These are phyloP conservation scores for Drechmeria coniospora DNA, from an alignment of 2,329 filamentous ascomycete species.

Conservation along the genomic window DNA sequence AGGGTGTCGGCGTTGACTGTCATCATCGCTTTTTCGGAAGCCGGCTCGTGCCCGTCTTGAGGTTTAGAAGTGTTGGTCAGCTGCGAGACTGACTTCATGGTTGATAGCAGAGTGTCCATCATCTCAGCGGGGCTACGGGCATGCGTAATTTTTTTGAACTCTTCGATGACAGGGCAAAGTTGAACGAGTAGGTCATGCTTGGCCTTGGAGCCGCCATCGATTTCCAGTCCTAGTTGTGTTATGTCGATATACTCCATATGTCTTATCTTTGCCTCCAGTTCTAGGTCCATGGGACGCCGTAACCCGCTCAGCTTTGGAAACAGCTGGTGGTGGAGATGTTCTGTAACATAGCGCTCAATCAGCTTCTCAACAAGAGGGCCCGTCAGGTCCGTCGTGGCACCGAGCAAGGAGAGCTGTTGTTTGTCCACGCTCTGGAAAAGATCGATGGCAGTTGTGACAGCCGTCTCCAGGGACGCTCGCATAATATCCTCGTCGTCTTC, in stretches of 20 bases:
- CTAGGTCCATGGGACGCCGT: conserved; percentile 66
- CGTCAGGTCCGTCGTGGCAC: conserved; percentile 84
- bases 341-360: conserved; percentile 87
- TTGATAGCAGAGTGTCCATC: conserved; percentile 65
- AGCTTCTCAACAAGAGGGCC: conserved; percentile 82
- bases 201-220: conserved; percentile 60
- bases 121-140: conserved; percentile 78
- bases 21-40: conserved; percentile 38
- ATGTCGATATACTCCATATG: conserved; percentile 93
- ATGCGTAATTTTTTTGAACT: conserved; percentile 71
- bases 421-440: conserved; percentile 93
- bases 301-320: conserved; percentile 71
- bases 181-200: conserved; percentile 71
- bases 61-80: conserved; percentile 36
- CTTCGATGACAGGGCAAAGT: conserved; percentile 64
- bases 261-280: conserved; percentile 76
- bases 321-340: conserved; percentile 80
- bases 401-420: conserved; percentile 80
- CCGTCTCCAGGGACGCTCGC: conserved; percentile 76
- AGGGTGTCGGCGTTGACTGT: conserved; percentile 75
- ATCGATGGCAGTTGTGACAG: conserved; percentile 85
- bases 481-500: conserved; percentile 88
- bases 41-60: conserved; percentile 16
- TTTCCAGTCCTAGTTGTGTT: conserved; percentile 78
- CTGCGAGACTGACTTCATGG: conserved; percentile 69